Percentiles rank a stretch among this genome's conserved stretches.
phyloP scores from a whole-genome alignment of 2,329 filamentous ascomycete genomes.

The Raffaelea arxii region DNA sequence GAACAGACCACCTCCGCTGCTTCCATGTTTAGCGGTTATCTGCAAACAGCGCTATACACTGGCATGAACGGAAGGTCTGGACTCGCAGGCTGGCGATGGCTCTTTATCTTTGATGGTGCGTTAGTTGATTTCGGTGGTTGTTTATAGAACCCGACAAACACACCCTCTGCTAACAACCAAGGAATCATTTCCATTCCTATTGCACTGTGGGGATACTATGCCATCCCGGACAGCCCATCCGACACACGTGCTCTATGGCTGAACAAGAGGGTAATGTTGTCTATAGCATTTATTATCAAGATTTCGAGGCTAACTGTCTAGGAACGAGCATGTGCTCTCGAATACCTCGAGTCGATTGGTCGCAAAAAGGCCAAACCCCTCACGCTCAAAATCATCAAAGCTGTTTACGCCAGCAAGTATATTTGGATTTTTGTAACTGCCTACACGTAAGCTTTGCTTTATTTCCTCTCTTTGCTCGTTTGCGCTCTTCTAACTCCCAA shows the following conservation, averaged over 20 bases:
- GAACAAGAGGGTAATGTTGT: neutral
- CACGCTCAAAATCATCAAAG: neutral
- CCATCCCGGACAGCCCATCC: conserved; percentile 13
- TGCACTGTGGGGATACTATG: conserved; percentile 13
- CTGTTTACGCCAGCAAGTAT: neutral
- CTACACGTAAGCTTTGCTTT: no score
- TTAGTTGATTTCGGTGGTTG: no score
- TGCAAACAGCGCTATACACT: conserved; percentile 43
- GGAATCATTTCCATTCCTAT: conserved; percentile 17
- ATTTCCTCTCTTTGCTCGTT: no score
- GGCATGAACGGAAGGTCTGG: conserved; percentile 3
- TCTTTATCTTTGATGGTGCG: conserved; percentile 47
- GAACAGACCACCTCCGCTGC: neutral
- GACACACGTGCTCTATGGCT: conserved; percentile 6
- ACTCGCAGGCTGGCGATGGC: conserved; percentile 26
- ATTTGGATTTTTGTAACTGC: neutral
- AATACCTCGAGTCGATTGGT: neutral
- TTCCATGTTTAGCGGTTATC: conserved; percentile 20
- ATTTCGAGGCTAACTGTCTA: no score
- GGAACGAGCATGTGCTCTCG: neutral
- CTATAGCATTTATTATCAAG: no score
- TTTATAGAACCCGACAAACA: no score
- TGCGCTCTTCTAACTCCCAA: neutral
- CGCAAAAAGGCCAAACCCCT: neutral
- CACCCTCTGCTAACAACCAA: no score